Conservation (phyloP, 768 basidiomycete genomes). For the Sarcodon aspratus region DNA sequence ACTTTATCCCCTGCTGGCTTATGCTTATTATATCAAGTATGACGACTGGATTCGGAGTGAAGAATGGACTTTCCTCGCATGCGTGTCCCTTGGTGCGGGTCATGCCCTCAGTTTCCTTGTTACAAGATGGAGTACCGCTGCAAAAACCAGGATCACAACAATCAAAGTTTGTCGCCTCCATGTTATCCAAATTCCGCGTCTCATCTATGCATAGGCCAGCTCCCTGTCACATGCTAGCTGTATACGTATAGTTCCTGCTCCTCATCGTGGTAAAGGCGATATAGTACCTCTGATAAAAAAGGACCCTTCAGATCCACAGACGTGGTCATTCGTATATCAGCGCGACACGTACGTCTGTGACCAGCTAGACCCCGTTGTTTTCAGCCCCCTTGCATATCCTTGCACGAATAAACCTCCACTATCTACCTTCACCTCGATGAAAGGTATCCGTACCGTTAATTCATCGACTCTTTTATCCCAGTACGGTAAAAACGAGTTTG, state of each 20-base stretch:
- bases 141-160: slow-evolving; percentile 73
- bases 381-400: slow-evolving; percentile 82
- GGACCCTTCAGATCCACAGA: slow-evolving; percentile 36
- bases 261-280: slow-evolving; percentile 81
- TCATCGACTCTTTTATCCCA: slow-evolving; percentile 44
- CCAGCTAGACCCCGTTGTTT: slow-evolving; percentile 43
- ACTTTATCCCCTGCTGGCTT: slow-evolving; percentile 74
- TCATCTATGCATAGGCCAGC: slow-evolving; percentile 29
- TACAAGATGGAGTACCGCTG: slow-evolving; percentile 80
- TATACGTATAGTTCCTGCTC: slow-evolving; percentile 69
- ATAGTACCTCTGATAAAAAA: slow-evolving; percentile 72
- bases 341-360: slow-evolving; percentile 81
- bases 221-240: slow-evolving; percentile 66
- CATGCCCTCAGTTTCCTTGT: slow-evolving; percentile 90
- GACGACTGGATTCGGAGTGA: slow-evolving; percentile 86
- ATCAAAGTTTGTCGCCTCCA: slow-evolving; percentile 36
- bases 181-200: background rate
- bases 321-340: slow-evolving; percentile 90
- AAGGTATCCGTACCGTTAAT: slow-evolving; percentile 37
- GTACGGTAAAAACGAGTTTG: slow-evolving; percentile 91
- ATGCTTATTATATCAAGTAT: slow-evolving; percentile 87
- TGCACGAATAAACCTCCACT: slow-evolving; percentile 62
- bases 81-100: slow-evolving; percentile 70
- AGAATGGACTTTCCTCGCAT: slow-evolving; percentile 96
- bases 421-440: slow-evolving; percentile 47